Conservation (phyloP, 306 rosid genomes). For the Hylodesmum podocarpum region DNA sequence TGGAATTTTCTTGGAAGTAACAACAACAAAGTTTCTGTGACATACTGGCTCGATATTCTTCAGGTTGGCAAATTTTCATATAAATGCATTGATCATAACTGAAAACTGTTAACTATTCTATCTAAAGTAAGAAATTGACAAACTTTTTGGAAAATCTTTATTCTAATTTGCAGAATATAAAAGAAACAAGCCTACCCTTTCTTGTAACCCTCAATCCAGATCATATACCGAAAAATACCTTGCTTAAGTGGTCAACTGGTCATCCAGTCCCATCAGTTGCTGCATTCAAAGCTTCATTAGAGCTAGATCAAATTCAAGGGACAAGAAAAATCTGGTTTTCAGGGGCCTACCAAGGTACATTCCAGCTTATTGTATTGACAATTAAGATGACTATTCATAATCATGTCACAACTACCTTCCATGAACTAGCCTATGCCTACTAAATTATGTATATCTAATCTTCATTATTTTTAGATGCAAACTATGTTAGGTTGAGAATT, state of each 20-base stretch:
- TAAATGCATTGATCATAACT: neutral
- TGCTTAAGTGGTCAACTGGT: conserved; percentile 78
- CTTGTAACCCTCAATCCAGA: conserved; percentile 88
- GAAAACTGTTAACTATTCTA: neutral
- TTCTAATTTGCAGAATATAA: conserved; percentile 66
- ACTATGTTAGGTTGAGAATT: neutral
- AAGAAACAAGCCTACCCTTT: conserved; percentile 59
- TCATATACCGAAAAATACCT: conserved; percentile 54
- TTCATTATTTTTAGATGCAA: neutral
- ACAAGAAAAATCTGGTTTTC: conserved; percentile 88
- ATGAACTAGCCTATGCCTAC: neutral
- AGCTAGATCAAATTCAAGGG: conserved; percentile 76
- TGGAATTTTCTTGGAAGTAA: conserved; percentile 89
- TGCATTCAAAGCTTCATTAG: conserved; percentile 72
- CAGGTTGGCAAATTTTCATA: conserved; percentile 57
- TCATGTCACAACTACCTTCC: neutral
- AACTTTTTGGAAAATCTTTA: conserved; percentile 6
- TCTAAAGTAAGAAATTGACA: neutral
- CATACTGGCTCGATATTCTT: conserved; percentile 94
- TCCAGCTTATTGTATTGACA: conserved; percentile 20
- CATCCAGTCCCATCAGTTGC: conserved; percentile 89
- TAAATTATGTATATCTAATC: neutral
- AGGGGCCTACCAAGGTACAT: conserved; percentile 84
- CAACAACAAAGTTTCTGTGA: conserved; percentile 64
- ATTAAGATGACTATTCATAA: neutral